These are phyloP conservation scores for Gomphus bonarii DNA, from an alignment of 1,284 basidiomycete genomes.

Conservation along the genomic window DNA sequence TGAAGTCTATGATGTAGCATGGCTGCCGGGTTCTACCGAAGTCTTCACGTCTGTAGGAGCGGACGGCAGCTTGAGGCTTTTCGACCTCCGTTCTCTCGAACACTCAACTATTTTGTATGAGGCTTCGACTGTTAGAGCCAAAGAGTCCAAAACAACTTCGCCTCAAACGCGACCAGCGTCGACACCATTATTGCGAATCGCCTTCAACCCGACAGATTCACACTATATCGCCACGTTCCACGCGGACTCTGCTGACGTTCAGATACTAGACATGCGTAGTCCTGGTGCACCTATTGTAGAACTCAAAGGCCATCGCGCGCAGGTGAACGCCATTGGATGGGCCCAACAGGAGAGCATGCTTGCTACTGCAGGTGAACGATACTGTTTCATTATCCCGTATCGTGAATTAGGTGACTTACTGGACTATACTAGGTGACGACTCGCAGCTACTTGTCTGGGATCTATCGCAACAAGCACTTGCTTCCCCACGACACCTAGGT, in stretches of 20 bases:
- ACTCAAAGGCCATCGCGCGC: constrained; percentile 66
- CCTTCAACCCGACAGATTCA: constrained; percentile 78
- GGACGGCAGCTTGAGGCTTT: constrained; percentile 92
- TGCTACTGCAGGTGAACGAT: constrained; percentile 68
- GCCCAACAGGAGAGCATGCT: constrained; percentile 73
- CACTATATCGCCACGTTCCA: constrained; percentile 94
- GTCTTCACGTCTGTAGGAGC: constrained; percentile 98
- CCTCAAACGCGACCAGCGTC: constrained; percentile 59
- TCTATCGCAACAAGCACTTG: constrained; percentile 45
- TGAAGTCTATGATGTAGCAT: constrained; percentile 95
- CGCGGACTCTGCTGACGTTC: constrained; percentile 77
- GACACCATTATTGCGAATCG: constrained; percentile 73
- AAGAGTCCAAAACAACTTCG: constrained; percentile 43
- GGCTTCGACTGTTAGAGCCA: constrained; percentile 42
- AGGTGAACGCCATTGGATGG: constrained; percentile 83
- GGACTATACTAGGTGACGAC: constrained; percentile 62
- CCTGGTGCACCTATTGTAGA: constrained; percentile 92
- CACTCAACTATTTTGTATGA: constrained; percentile 99
- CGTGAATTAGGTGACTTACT: constrained; percentile 1
- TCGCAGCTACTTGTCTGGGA: constrained; percentile 89
- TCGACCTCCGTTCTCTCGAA: constrained; percentile 91
- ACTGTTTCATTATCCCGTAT: background rate
- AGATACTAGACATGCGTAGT: constrained; percentile 90
- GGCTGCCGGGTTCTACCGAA: constrained; percentile 96
- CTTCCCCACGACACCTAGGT: constrained; percentile 51